Evolutionary conservation across 2,329 filamentous ascomycete species (phyloP).

Genomic region (Cladophialophora psammophila): DNA sequence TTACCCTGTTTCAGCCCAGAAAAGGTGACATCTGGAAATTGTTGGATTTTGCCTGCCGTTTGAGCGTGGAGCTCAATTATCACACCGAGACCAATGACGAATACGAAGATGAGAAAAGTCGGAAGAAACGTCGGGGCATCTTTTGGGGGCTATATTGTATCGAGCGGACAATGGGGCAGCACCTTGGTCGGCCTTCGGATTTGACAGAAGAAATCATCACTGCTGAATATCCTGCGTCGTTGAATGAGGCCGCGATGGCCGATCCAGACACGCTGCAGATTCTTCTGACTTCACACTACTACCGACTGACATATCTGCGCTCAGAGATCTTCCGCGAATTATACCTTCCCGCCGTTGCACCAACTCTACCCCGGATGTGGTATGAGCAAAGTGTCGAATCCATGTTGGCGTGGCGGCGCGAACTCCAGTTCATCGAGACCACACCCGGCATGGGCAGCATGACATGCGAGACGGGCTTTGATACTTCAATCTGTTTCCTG

Average conservation of each 20-base stretch:
- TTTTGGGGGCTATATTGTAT: conserved; percentile 50
- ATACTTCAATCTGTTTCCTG: conserved; percentile 45
- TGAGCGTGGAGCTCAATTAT: conserved; percentile 46
- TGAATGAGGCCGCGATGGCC: conserved; percentile 31
- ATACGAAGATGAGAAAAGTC: conserved; percentile 40
- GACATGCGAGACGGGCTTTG: conserved; percentile 46
- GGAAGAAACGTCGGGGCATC: conserved; percentile 40
- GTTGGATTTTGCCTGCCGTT: conserved; percentile 43
- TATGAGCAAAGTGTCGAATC: conserved; percentile 42
- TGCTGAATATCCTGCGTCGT: conserved; percentile 45
- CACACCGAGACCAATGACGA: conserved; percentile 45
- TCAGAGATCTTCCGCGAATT: conserved; percentile 47
- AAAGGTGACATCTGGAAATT: conserved; percentile 44
- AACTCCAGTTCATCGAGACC: conserved; percentile 37
- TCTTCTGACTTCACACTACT: conserved; percentile 46
- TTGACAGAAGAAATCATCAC: conserved; percentile 50
- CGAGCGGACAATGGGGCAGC: conserved; percentile 48
- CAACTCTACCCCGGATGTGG: conserved; percentile 40
- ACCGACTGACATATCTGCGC: conserved; percentile 48
- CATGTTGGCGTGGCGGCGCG: conserved; percentile 40
- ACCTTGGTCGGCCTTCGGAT: conserved; percentile 49
- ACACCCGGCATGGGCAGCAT: conserved; percentile 42
- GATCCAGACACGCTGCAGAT: conserved; percentile 39
- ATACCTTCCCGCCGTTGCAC: conserved; percentile 43
- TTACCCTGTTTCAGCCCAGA: conserved; percentile 41